Conservation (phyloP, 306 rosid species). For the Acacia melanoxylon region DNA sequence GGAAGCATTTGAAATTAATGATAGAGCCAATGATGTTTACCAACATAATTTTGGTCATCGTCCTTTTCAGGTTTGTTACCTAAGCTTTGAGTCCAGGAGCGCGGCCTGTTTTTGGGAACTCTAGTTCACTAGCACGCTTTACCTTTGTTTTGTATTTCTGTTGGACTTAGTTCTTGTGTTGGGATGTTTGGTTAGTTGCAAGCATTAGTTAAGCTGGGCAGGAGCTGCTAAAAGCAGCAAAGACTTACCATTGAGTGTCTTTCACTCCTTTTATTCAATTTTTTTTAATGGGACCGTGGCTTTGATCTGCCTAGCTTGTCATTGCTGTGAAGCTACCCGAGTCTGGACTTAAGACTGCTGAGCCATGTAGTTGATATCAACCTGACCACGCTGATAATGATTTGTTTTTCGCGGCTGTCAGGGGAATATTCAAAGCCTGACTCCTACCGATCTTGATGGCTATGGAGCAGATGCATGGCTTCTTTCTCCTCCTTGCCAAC, state of each 20-base stretch:
- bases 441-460: constrained; percentile 74
- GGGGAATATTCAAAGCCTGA: constrained; percentile 89
- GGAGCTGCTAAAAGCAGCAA: not conserved
- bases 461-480: constrained; percentile 81
- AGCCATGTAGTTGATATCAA: not conserved
- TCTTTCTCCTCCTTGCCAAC: constrained; percentile 99
- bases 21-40: constrained; percentile 87
- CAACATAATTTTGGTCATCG: constrained; percentile 79
- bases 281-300: constrained; percentile 6
- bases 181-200: not conserved
- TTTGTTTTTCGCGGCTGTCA: constrained; percentile 30
- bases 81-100: not conserved
- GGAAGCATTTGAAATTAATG: constrained; percentile 86
- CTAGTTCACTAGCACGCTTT: not conserved
- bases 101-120: not conserved
- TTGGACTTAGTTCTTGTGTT: not conserved
- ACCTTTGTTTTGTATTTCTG: not conserved
- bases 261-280: not conserved
- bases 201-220: not conserved
- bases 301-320: not conserved
- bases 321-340: not conserved
- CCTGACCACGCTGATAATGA: not conserved
- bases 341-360: constrained; percentile 8
- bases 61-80: constrained; percentile 71
- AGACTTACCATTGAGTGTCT: not conserved